Conservation (phyloP, 257 asterid species). For the Gardenia jasminoides region DNA sequence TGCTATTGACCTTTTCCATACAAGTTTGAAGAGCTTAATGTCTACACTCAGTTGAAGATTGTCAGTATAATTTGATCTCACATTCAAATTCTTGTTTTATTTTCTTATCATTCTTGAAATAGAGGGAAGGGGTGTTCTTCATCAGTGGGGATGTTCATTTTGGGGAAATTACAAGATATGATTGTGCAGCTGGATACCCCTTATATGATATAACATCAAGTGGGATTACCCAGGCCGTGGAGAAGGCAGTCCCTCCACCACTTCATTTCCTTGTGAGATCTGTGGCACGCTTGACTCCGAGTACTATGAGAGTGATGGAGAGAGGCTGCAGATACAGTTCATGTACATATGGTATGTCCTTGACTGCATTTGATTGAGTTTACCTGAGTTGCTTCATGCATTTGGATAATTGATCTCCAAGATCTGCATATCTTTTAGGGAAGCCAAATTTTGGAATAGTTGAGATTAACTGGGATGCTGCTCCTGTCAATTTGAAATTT, state of each 20-base stretch:
- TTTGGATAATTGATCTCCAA: conserved; percentile 2
- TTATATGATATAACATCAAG: conserved; percentile 34
- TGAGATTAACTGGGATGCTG: conserved; percentile 29
- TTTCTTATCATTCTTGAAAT: not conserved
- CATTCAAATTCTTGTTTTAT: not conserved
- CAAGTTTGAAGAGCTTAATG: no score
- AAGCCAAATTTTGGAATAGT: conserved; percentile 30
- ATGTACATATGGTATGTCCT: conserved; percentile 33
- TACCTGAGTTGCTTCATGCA: not conserved
- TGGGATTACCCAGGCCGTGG: conserved; percentile 37
- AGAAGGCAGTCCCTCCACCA: conserved; percentile 31
- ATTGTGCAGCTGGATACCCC: conserved; percentile 33
- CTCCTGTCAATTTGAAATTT: conserved; percentile 28
- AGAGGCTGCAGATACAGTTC: conserved; percentile 27
- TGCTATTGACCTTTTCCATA: no score
- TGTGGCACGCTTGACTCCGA: conserved; percentile 32
- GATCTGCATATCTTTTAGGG: conserved; percentile 18
- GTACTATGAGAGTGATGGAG: conserved; percentile 31
- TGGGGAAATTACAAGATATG: conserved; percentile 35
- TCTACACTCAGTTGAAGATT: not conserved
- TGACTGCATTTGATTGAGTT: not conserved
- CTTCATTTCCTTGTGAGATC: conserved; percentile 26
- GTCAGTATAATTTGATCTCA: not conserved
- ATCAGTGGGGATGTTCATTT: conserved; percentile 41
- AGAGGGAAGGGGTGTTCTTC: conserved; percentile 37